Evolutionary conservation across 1,139 yeast species (phyloP), one percentile per base, ranked within the genome.

Genomic region (Sugiyamaella paludigena): DNA sequence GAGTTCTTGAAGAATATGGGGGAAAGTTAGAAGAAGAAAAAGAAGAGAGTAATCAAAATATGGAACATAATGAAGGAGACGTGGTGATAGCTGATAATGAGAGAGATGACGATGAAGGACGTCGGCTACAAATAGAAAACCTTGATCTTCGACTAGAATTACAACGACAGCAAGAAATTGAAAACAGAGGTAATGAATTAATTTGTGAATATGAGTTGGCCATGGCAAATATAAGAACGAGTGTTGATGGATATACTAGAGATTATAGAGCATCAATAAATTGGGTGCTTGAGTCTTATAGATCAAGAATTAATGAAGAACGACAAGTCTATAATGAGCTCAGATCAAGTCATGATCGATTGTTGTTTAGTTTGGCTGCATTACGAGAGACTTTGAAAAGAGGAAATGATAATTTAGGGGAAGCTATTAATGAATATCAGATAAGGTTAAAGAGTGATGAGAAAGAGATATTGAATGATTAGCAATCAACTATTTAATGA

Each of bases 161-260:
- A 11, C 67, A 63, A 41, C 54, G 57, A 24, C 53, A 60, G 5
- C 56, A 59, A 43, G 60, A 57, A 30, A 50, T 57, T 11, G 64
- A 59, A 16, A 40, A 47, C 7, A 55, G 57, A 43, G 50, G 58
- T 34, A 48, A 48, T 5, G 58, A 56, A 24, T 36, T 60, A 15
- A 42, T 62, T n/a, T 48, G 47, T 13, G 52, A 54, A 28, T 63
- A 58, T 39, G 62, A 59, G 40, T 42, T 47, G 24, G 52, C 62
- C 1, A 33, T 61, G 42, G 49, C 53, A 26, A 53, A 50, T 28
- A 47, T 62, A 9, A 41, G 50, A 10, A 52, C 52, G 16, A 57
- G 55, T 8, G 45, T 61, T 10, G 48, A 50, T 9, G 48, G 48
- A 6, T 58, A 60, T 44, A 44, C 58, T 4, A 47, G 42, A 6